Conservation (phyloP, 1,284 basidiomycete genomes). For the Neonothopanus nambi region DNA sequence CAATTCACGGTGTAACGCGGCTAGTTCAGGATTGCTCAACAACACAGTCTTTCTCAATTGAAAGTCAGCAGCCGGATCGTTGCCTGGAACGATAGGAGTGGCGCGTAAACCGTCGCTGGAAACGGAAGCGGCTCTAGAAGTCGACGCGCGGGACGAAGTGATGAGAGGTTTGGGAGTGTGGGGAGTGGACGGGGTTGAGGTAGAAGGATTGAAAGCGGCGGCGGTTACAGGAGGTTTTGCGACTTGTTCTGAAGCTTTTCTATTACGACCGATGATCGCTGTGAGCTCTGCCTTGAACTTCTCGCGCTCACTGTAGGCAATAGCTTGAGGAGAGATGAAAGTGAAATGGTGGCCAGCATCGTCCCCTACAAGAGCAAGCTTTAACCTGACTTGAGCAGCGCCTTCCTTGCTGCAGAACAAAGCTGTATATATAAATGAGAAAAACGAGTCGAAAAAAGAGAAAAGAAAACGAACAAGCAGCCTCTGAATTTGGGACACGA, state of each 20-base stretch:
- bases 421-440: constrained; percentile 41
- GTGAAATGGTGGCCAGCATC: constrained; percentile 78
- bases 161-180: constrained; percentile 28
- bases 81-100: constrained; percentile 55
- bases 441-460: constrained; percentile 7
- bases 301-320: constrained; percentile 69
- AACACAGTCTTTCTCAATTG: constrained; percentile 80
- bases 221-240: constrained; percentile 32
- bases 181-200: constrained; percentile 29
- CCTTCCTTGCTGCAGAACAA: constrained; percentile 84
- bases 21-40: constrained; percentile 73
- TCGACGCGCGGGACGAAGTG: constrained; percentile 37
- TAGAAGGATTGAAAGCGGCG: constrained; percentile 26
- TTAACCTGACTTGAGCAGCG: constrained; percentile 72
- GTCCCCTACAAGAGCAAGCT: constrained; percentile 64
- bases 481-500: constrained; percentile 58
- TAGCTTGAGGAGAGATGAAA: constrained; percentile 64
- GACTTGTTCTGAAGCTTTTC: constrained; percentile 37
- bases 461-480: constrained; percentile 54
- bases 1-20: constrained; percentile 79
- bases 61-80: constrained; percentile 65
- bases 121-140: constrained; percentile 61
- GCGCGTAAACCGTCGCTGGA: constrained; percentile 49
- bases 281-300: constrained; percentile 78
- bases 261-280: constrained; percentile 70